Conservation (phyloP, 1,139 yeast genomes). For the Starmera stellimalicola region DNA sequence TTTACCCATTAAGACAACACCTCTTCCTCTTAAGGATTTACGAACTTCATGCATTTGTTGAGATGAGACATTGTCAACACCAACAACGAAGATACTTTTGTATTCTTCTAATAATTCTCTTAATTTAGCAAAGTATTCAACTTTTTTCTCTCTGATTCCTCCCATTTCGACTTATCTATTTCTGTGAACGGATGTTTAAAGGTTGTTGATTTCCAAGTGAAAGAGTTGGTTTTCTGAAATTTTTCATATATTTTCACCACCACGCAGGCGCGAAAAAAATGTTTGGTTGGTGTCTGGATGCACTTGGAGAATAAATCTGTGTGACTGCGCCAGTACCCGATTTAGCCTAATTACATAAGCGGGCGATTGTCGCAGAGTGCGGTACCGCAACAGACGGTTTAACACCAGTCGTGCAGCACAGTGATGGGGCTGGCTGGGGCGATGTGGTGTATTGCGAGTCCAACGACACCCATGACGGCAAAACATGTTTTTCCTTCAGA, state of each 20-base stretch:
- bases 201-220: constrained; percentile 26
- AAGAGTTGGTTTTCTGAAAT: neutral
- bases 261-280: neutral
- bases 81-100: constrained; percentile 97
- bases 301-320: too few species aligned
- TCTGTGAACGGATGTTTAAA: constrained; percentile 93
- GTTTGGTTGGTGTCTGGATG: neutral
- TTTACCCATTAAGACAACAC: constrained; percentile 98
- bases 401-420: too few species aligned
- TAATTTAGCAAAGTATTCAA: constrained; percentile 89
- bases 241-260: neutral
- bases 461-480: too few species aligned
- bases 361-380: too few species aligned
- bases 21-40: constrained; percentile 91
- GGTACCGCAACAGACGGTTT: too few species aligned
- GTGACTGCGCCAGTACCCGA: too few species aligned
- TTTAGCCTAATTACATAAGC: too few species aligned
- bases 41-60: constrained; percentile 99
- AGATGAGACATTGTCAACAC: constrained; percentile 99
- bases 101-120: constrained; percentile 92
- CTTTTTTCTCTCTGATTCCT: constrained; percentile 98
- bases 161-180: constrained; percentile 87
- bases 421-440: too few species aligned
- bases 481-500: too few species aligned
- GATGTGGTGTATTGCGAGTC: too few species aligned